Base-by-base conservation (phyloP, 2,329 filamentous ascomycete species). In the Leptographium wingfieldii region DNA sequence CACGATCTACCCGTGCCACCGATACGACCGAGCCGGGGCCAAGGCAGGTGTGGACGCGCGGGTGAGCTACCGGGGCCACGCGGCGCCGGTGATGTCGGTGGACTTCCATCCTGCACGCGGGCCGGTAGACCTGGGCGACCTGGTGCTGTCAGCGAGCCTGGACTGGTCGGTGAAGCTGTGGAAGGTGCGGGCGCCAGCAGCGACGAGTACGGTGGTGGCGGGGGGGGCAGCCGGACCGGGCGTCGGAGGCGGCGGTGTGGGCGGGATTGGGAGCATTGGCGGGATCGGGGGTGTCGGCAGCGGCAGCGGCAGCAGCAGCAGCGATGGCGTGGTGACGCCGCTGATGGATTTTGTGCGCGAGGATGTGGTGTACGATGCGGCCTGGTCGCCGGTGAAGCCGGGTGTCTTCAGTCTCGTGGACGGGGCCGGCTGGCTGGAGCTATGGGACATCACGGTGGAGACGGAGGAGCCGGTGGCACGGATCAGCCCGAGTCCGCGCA, bases 101-200 rank as follows among this genome's bases (percentile, higher is more conserved):
- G 88, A 94, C 71, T 99, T 97, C 76, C 94, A 99, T 70, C 94
- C 94, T 1, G 87, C 90, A 4, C 85, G 89, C 58, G 95, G 94
- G 1, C 91, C 92, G 3, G 86, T 99, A 57, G 95, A 99, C 73
- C 84, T 99, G 6, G 92, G 92, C 33, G 95, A 99, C 68, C 77
- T 99, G 6, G 90, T 97, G 61, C 82, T 99, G 56, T 92, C 87
- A n/a, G 88, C 90, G 4, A 92, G 88, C 52, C 79, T 99, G 9
- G 94, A 99, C 75, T 99, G 94, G 94, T 95, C 87, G 66, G 91
- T 96, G 66, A 96, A 95, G 74, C 78, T 99, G 19, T 99, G 94
- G 94, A 94, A 94, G 72, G 88, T 95, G 16, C 87, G 91, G 49
- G 86, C 90, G 1, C 88, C 89, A 1, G 87, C 87, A 0, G 86